A percentile compares a stretch with the other conserved stretches of the same genome.
phyloP scores from a whole-genome alignment of 2,329 filamentous ascomycete genomes.

The Lecanoromycetidae sp. region DNA sequence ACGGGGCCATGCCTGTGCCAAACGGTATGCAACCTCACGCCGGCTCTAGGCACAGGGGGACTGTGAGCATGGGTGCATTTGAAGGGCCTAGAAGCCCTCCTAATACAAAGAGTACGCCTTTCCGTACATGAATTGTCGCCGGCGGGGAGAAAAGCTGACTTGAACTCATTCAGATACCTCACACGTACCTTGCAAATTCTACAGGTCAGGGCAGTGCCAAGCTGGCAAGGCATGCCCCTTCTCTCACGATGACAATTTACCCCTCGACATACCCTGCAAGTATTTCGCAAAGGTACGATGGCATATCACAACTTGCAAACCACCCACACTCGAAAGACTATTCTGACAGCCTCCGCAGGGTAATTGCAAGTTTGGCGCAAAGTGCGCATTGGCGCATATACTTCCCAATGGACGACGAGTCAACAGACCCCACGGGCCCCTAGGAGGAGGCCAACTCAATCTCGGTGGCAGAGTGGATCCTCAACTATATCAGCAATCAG shows the following conservation, averaged over 20 bases:
- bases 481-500: conserved; percentile 46
- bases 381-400: conserved; percentile 93
- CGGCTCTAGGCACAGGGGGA: conserved; percentile 12
- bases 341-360: conserved; percentile 45
- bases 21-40: conserved; percentile 14
- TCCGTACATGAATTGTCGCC: neutral
- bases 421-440: conserved; percentile 52
- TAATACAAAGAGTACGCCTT: conserved; percentile 18
- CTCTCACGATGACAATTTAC: conserved; percentile 75
- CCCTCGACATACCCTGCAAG: conserved; percentile 84
- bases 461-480: conserved; percentile 56
- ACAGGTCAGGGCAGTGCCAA: conserved; percentile 88
- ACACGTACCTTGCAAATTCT: conserved; percentile 99
- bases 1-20: conserved; percentile 13
- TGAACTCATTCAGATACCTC: conserved; percentile 57
- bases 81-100: conserved; percentile 20
- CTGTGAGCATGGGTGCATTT: conserved; percentile 17
- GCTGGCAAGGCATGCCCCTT: conserved; percentile 93
- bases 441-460: conserved; percentile 49
- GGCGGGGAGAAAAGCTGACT: conserved; percentile 2
- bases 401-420: conserved; percentile 86
- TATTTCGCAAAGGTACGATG: conserved; percentile 85
- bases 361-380: conserved; percentile 97
- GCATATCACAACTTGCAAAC: neutral
- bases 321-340: neutral